A percentile compares a stretch with the other conserved stretches of the same genome.
Evolutionary conservation across 352 stramenopile species (phyloP).

Genomic region (Phytophthora nicotianae): DNA sequence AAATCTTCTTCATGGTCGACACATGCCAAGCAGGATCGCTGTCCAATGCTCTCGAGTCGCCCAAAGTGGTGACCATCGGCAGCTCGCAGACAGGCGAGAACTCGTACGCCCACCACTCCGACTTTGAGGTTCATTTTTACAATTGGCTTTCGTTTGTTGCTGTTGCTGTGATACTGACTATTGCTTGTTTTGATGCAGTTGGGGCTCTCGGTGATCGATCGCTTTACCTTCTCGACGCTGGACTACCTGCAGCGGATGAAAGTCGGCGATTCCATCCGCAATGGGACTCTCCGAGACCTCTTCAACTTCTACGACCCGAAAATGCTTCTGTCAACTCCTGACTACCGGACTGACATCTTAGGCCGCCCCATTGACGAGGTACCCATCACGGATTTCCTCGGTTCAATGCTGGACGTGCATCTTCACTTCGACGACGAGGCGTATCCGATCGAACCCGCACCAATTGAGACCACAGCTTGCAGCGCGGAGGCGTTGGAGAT

Average conservation of each 20-base stretch:
- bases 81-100: constrained; percentile 93
- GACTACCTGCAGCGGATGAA: constrained; percentile 90
- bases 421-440: constrained; percentile 74
- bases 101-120: constrained; percentile 94
- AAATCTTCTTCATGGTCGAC: constrained; percentile 98
- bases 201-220: constrained; percentile 87
- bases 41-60: constrained; percentile 80
- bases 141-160: neutral
- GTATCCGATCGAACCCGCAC: constrained; percentile 67
- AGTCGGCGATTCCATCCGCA: constrained; percentile 72
- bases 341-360: constrained; percentile 79
- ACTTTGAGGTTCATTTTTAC: constrained; percentile 60
- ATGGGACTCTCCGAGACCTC: constrained; percentile 65
- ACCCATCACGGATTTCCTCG: constrained; percentile 90
- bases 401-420: constrained; percentile 83
- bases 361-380: constrained; percentile 71
- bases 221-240: constrained; percentile 89
- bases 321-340: constrained; percentile 83
- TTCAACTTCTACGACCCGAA: constrained; percentile 86
- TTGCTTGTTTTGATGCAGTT: constrained; percentile 40
- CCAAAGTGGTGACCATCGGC: constrained; percentile 94
- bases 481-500: neutral
- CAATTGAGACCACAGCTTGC: neutral
- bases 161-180: constrained; percentile 4
- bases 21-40: constrained; percentile 97